Conservation (phyloP, 306 rosid genomes). For the Fragaria iinumae region DNA sequence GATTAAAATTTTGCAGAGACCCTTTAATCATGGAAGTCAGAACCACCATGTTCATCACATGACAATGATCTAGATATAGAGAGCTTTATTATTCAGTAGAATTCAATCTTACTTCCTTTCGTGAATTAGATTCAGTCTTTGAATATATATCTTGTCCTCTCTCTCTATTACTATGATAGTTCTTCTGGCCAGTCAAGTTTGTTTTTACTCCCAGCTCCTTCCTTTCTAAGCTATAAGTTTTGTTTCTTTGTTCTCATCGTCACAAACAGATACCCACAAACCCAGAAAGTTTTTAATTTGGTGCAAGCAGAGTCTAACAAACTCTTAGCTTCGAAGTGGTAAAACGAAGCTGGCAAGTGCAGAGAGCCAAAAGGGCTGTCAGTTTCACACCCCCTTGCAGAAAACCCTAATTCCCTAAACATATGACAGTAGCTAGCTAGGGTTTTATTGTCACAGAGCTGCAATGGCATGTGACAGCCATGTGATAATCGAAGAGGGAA, state of each 20-base stretch:
- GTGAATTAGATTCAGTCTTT: background rate
- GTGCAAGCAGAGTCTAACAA: background rate
- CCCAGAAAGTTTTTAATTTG: background rate
- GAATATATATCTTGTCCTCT: background rate
- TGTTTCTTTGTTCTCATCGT: slow-evolving; percentile 9
- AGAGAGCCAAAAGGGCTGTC: slow-evolving; percentile 19
- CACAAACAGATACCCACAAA: background rate
- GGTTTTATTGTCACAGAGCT: slow-evolving; percentile 32
- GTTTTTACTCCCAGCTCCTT: background rate
- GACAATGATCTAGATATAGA: slow-evolving; percentile 6
- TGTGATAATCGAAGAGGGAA: slow-evolving; percentile 32
- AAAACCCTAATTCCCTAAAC: slow-evolving; percentile 6
- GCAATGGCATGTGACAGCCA: slow-evolving; percentile 52
- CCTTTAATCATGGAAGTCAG: slow-evolving; percentile 67
- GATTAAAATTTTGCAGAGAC: slow-evolving; percentile 30
- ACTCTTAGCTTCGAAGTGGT: slow-evolving; percentile 3
- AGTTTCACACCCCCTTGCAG: slow-evolving; percentile 8
- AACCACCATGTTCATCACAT: slow-evolving; percentile 44
- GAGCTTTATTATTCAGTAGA: background rate
- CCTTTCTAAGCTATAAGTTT: background rate
- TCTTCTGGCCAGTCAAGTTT: slow-evolving; percentile 12
- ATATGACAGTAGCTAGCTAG: background rate
- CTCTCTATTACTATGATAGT: background rate
- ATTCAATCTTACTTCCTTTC: background rate
- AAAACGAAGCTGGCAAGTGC: slow-evolving; percentile 4